phyloP scores from a whole-genome alignment of 1,284 basidiomycete genomes.

The Moesziomyces sp. region DNA sequence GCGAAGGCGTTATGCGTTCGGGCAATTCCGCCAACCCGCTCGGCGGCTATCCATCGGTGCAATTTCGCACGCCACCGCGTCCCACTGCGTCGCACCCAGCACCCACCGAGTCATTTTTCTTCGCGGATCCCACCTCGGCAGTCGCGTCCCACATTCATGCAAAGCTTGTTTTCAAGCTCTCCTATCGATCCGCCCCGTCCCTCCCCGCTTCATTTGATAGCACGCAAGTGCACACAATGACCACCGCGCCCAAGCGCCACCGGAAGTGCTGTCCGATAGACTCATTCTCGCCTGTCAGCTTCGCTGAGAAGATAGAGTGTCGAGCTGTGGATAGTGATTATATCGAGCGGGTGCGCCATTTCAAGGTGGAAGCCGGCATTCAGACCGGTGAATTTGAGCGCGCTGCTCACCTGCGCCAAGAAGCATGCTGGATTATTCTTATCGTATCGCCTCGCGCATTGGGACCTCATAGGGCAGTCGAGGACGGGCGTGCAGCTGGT shows the following conservation, averaged over 20 bases:
- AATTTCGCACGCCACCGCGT: not conserved
- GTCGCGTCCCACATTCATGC: not conserved
- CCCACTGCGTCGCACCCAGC: not conserved
- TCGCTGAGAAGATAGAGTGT: too few species aligned
- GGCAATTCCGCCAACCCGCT: slow-evolving; percentile 15
- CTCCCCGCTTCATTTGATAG: too few species aligned
- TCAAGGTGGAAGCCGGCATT: not conserved
- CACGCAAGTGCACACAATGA: too few species aligned
- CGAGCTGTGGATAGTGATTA: too few species aligned
- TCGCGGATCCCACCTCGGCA: not conserved
- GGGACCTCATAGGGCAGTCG: not conserved
- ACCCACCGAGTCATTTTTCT: not conserved
- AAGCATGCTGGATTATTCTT: not conserved
- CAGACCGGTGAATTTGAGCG: not conserved
- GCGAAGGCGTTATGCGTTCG: slow-evolving; percentile 1
- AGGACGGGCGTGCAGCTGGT: not conserved
- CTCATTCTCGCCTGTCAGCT: too few species aligned
- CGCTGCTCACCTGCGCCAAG: not conserved
- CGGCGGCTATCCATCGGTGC: not conserved
- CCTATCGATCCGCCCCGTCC: not conserved
- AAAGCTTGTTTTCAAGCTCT: not conserved
- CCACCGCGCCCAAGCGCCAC: too few species aligned
- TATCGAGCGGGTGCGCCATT: too few species aligned
- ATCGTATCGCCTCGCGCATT: not conserved
- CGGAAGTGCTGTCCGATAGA: too few species aligned